Conservation (phyloP, 2,329 filamentous ascomycete species). For the Hirsutella rhossiliensis region DNA sequence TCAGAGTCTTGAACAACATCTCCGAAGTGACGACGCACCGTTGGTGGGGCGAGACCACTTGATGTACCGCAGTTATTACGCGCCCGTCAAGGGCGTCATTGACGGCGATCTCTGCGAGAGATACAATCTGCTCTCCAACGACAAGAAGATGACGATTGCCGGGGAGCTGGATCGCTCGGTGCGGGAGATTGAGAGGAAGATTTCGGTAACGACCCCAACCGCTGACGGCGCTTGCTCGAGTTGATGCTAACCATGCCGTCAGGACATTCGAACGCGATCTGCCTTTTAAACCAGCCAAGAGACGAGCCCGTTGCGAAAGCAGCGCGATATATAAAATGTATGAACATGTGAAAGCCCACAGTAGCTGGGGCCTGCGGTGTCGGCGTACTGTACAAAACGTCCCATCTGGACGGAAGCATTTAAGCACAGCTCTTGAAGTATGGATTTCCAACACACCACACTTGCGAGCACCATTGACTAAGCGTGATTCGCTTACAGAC, state of each 20-base stretch:
- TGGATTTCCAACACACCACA: no score
- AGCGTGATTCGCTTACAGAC: conserved; percentile 5
- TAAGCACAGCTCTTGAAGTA: no score
- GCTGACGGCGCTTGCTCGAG: neutral
- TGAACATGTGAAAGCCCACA: neutral
- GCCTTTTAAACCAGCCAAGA: conserved; percentile 33
- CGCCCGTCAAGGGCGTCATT: conserved; percentile 90
- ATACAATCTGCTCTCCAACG: conserved; percentile 69
- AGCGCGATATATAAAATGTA: neutral
- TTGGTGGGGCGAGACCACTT: conserved; percentile 88
- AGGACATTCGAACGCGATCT: conserved; percentile 48
- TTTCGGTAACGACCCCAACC: conserved; percentile 44
- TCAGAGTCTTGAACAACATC: conserved; percentile 80
- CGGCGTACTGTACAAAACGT: neutral
- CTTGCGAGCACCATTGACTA: neutral
- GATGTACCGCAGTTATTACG: conserved; percentile 92
- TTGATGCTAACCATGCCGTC: conserved; percentile 11
- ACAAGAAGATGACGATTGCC: conserved; percentile 92
- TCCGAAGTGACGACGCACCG: conserved; percentile 77
- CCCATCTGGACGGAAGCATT: neutral
- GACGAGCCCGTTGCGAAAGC: neutral
- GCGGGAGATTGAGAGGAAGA: conserved; percentile 90
- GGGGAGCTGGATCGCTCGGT: conserved; percentile 84
- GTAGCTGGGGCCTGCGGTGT: no score
- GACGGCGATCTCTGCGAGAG: conserved; percentile 95